Conservation (phyloP, 2,329 filamentous ascomycete genomes). For the Fusarium sp. region DNA sequence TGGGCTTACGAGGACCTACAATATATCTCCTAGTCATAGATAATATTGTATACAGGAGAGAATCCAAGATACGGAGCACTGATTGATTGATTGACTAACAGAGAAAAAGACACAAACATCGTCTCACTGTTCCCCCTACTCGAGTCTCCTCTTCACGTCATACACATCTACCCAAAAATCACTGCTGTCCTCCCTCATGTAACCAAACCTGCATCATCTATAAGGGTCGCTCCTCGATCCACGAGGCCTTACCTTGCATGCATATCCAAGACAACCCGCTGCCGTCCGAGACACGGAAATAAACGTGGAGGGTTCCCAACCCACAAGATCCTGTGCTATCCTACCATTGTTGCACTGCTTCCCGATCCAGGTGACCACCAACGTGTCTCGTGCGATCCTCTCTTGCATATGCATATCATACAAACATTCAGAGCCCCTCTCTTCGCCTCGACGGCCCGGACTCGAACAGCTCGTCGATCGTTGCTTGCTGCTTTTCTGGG, state of each 20-base stretch:
- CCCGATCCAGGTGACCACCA: conserved; percentile 39
- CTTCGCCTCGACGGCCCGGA: conserved; percentile 28
- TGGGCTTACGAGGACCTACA: background rate
- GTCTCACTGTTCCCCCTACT: background rate
- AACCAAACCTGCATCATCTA: conserved; percentile 34
- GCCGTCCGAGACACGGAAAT: conserved; percentile 40
- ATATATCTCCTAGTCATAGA: background rate
- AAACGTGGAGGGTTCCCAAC: conserved; percentile 38
- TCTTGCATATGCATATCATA: conserved; percentile 20
- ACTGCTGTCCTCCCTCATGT: conserved; percentile 15
- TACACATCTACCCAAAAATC: background rate
- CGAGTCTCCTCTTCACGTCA: background rate
- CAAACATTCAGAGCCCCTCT: conserved; percentile 30
- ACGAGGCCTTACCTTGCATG: conserved; percentile 32
- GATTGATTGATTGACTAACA: background rate
- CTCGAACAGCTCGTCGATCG: conserved; percentile 37
- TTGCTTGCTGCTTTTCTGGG: conserved; percentile 36
- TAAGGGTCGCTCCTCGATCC: conserved; percentile 26
- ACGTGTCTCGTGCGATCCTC: conserved; percentile 35
- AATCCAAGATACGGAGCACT: background rate
- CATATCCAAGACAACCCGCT: conserved; percentile 35
- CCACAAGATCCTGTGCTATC: conserved; percentile 36
- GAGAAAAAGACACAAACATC: background rate
- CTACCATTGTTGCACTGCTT: conserved; percentile 36
- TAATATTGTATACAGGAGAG: background rate